Evolutionary conservation across 768 basidiomycete genomes (phyloP).

Genomic region (Russula virescens): DNA sequence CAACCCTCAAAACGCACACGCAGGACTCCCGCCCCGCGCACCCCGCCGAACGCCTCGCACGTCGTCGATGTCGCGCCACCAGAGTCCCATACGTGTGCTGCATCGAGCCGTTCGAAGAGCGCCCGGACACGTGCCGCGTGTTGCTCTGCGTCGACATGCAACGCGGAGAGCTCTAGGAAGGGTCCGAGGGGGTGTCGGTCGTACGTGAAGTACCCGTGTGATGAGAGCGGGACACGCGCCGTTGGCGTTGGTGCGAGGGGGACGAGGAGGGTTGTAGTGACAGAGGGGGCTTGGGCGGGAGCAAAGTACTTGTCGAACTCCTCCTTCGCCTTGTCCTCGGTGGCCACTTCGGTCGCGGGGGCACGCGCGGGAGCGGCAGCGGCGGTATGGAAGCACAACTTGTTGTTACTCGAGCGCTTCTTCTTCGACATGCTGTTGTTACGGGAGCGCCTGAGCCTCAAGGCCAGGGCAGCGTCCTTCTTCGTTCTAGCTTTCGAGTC

Average conservation of each 20-base stretch:
- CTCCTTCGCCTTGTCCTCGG: slow-evolving; percentile 23
- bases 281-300: slow-evolving; percentile 31
- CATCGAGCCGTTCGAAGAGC: slow-evolving; percentile 66
- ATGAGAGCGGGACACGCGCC: slow-evolving; percentile 51
- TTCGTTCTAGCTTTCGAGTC: slow-evolving; percentile 43
- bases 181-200: slow-evolving; percentile 43
- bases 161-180: slow-evolving; percentile 42
- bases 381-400: slow-evolving; percentile 22
- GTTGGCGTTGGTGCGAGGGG: slow-evolving; percentile 75
- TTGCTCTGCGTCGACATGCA: slow-evolving; percentile 48
- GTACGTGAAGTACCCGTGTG: slow-evolving; percentile 22
- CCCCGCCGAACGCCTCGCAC: slow-evolving; percentile 57
- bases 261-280: slow-evolving; percentile 64
- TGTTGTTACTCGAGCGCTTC: slow-evolving; percentile 30
- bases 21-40: slow-evolving; percentile 59
- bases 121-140: slow-evolving; percentile 63
- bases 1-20: slow-evolving; percentile 72
- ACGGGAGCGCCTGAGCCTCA: slow-evolving; percentile 26
- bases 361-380: too few relatives aligned
- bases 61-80: slow-evolving; percentile 35
- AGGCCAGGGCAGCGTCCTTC: slow-evolving; percentile 35
- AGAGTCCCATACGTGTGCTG: slow-evolving; percentile 59
- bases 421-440: slow-evolving; percentile 24
- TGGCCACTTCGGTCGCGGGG: too few relatives aligned
- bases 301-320: slow-evolving; percentile 63